Evolutionary conservation across 2,329 filamentous ascomycete genomes (phyloP).

Genomic region (Chaetothyriales sp.): DNA sequence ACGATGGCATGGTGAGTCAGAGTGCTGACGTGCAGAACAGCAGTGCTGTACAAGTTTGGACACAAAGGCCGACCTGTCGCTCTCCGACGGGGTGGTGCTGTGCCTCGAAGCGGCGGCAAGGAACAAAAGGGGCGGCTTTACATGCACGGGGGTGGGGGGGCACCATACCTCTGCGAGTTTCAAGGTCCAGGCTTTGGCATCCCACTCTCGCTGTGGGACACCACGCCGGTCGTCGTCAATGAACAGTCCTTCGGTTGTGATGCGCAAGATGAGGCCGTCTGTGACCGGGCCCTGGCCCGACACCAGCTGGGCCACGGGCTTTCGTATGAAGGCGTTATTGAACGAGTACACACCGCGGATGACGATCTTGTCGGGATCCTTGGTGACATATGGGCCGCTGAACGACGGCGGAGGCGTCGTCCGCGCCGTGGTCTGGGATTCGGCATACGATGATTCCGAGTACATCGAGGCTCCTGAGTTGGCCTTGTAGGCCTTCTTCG

Average conservation of each 20-base stretch:
- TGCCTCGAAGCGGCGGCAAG: slow-evolving; percentile 5
- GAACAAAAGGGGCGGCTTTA: slow-evolving; percentile 21
- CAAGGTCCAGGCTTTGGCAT: slow-evolving; percentile 95
- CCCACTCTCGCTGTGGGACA: slow-evolving; percentile 94
- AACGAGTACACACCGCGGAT: slow-evolving; percentile 88
- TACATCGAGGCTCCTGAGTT: slow-evolving; percentile 57
- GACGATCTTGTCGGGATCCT: slow-evolving; percentile 89
- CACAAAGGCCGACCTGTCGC: slow-evolving; percentile 21
- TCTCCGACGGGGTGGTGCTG: slow-evolving; percentile 4
- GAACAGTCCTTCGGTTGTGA: slow-evolving; percentile 88
- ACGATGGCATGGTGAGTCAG: slow-evolving; percentile 43
- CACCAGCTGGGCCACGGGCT: slow-evolving; percentile 80
- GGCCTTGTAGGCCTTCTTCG: slow-evolving; percentile 42
- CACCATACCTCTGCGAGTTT: slow-evolving; percentile 85
- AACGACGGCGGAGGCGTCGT: slow-evolving; percentile 73
- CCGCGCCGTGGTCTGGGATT: slow-evolving; percentile 67
- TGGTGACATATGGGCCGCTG: slow-evolving; percentile 67
- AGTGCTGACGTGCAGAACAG: slow-evolving; percentile 1
- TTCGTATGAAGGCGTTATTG: slow-evolving; percentile 75
- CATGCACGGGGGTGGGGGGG: slow-evolving; percentile 31
- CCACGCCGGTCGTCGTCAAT: slow-evolving; percentile 90
- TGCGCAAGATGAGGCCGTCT: slow-evolving; percentile 79
- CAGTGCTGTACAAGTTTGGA: slow-evolving; percentile 51
- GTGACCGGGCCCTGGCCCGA: slow-evolving; percentile 75
- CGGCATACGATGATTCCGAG: slow-evolving; percentile 76